phyloP scores from a whole-genome alignment of 2,329 filamentous ascomycete genomes.

The Colletotrichum sublineola region DNA sequence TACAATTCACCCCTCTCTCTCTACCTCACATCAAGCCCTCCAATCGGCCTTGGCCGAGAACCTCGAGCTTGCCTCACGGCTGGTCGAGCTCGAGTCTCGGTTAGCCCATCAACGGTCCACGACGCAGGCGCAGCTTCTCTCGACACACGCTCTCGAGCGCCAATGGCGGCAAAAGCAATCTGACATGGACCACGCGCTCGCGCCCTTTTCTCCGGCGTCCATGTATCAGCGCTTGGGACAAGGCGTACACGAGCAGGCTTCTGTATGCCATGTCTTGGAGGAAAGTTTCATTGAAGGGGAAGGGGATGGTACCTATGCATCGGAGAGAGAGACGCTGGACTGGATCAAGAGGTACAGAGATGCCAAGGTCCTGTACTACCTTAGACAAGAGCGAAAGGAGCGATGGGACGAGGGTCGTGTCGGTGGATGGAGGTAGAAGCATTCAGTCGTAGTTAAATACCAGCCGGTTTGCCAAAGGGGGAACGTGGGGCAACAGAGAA shows the following conservation, averaged over 20 bases:
- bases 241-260: slow-evolving; percentile 85
- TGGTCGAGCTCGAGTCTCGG: slow-evolving; percentile 70
- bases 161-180: slow-evolving; percentile 90
- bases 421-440: slow-evolving; percentile 84
- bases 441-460: slow-evolving; percentile 45
- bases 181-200: slow-evolving; percentile 88
- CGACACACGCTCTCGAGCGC: slow-evolving; percentile 89
- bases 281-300: slow-evolving; percentile 87
- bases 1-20: slow-evolving; percentile 79
- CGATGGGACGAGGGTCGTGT: slow-evolving; percentile 97
- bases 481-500: not conserved
- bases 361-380: slow-evolving; percentile 81
- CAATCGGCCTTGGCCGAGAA: slow-evolving; percentile 78
- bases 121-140: slow-evolving; percentile 84
- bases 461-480: too few species aligned
- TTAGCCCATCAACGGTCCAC: slow-evolving; percentile 73
- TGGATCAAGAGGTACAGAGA: slow-evolving; percentile 88
- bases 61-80: slow-evolving; percentile 74
- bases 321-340: slow-evolving; percentile 85
- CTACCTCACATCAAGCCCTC: slow-evolving; percentile 74
- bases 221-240: slow-evolving; percentile 86
- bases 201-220: slow-evolving; percentile 86
- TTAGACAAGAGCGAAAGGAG: slow-evolving; percentile 87
- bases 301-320: slow-evolving; percentile 61
- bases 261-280: slow-evolving; percentile 84